Percentiles rank a stretch among this genome's conserved stretches.
Evolutionary conservation across 768 basidiomycete species (phyloP).

Genomic region (Gymnopilus dilepis): DNA sequence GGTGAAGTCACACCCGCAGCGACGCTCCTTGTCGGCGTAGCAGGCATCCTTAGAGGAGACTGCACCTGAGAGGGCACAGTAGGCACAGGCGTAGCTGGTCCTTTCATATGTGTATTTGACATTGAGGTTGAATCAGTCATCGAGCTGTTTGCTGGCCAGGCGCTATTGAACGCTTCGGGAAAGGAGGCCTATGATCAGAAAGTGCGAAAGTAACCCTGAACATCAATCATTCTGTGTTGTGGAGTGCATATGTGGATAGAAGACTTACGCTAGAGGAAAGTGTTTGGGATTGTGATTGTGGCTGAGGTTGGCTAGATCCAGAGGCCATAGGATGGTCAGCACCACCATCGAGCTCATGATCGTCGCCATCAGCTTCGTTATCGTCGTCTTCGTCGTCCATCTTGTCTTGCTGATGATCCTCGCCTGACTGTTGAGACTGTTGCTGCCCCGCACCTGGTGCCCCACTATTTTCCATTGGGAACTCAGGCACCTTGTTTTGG

Average conservation of each 20-base stretch:
- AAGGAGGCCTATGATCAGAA: conserved; percentile 43
- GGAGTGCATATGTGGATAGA: background rate
- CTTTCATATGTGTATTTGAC: conserved; percentile 19
- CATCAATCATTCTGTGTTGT: conserved; percentile 13
- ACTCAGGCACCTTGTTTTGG: conserved; percentile 47
- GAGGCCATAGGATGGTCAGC: conserved; percentile 5
- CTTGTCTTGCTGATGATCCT: conserved; percentile 25
- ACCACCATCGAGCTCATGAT: conserved; percentile 17
- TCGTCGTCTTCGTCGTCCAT: conserved; percentile 33
- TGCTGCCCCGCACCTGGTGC: background rate
- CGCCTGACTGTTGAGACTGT: background rate
- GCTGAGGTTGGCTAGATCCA: background rate
- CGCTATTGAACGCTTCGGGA: conserved; percentile 59
- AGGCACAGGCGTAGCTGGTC: conserved; percentile 6
- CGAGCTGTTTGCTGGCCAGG: conserved; percentile 66
- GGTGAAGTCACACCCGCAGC: background rate
- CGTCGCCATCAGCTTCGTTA: conserved; percentile 27
- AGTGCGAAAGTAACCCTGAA: conserved; percentile 7
- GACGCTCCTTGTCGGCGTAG: conserved; percentile 2
- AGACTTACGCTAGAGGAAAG: conserved; percentile 18
- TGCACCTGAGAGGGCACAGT: background rate
- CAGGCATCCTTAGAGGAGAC: background rate
- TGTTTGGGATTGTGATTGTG: conserved; percentile 9
- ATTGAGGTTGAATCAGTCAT: conserved; percentile 28
- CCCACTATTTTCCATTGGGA: background rate